Evolutionary conservation across 208 protist genomes (phyloP).

Genomic region (Trypanosomatidae sp.): DNA sequence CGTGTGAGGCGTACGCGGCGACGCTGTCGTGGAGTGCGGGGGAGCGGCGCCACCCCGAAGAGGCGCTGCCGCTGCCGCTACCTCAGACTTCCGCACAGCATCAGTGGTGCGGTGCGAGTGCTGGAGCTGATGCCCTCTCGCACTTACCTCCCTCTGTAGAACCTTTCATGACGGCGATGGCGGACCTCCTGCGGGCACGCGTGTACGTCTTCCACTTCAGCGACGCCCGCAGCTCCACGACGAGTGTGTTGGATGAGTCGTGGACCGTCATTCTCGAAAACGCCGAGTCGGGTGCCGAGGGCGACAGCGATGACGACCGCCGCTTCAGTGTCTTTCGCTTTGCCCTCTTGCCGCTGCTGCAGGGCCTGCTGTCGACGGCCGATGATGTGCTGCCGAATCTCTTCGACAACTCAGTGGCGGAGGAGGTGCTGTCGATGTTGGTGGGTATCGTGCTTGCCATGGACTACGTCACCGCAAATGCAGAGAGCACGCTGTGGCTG

Average conservation of each 20-base stretch:
- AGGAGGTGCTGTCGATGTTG: constrained; percentile 74
- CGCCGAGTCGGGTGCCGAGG: constrained; percentile 44
- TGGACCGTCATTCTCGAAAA: constrained; percentile 77
- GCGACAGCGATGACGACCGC: constrained; percentile 35
- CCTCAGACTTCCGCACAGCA: no score
- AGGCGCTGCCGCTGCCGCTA: constrained; percentile 1
- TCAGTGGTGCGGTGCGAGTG: no score
- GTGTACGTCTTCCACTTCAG: constrained; percentile 58
- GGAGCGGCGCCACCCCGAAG: neutral
- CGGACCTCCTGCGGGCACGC: constrained; percentile 42
- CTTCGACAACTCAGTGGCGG: constrained; percentile 41
- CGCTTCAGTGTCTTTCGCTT: constrained; percentile 68
- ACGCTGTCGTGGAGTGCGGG: no score
- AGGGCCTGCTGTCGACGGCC: constrained; percentile 70
- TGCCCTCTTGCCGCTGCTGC: constrained; percentile 77
- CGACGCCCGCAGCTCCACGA: constrained; percentile 31
- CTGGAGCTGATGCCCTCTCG: constrained; percentile 22
- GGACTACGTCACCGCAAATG: constrained; percentile 48
- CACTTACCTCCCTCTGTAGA: no score
- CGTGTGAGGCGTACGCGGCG: neutral
- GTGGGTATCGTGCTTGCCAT: constrained; percentile 66
- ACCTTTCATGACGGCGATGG: no score
- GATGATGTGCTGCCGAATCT: constrained; percentile 72
- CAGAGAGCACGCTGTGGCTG: neutral
- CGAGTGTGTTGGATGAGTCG: constrained; percentile 76